These are phyloP conservation scores for Ochetophila trinervis DNA, from an alignment of 306 rosid genomes.

Conservation along the genomic window DNA sequence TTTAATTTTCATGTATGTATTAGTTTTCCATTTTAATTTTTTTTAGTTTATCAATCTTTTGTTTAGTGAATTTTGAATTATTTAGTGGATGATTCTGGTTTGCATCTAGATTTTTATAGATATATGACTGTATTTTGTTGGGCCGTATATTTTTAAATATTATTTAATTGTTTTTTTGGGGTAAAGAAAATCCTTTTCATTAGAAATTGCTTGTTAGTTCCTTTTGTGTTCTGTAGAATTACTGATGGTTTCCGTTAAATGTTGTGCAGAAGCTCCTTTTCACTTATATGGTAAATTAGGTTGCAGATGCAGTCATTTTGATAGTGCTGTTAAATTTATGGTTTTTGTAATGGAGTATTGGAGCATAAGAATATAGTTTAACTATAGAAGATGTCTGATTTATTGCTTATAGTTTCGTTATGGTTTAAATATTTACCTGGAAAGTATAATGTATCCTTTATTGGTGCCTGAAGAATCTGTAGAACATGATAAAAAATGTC, in stretches of 20 bases:
- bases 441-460: background rate
- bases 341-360: background rate
- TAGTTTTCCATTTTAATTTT: no score
- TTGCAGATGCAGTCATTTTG: no score
- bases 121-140: no score
- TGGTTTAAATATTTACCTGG: background rate
- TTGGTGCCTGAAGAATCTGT: background rate
- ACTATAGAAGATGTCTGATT: background rate
- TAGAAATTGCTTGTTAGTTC: slow-evolving; percentile 14
- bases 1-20: background rate
- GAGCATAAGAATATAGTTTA: background rate
- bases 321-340: background rate
- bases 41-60: background rate
- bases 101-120: slow-evolving; percentile 33
- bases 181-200: slow-evolving; percentile 9
- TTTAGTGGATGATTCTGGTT: background rate
- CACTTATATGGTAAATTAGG: background rate
- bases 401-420: background rate
- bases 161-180: background rate
- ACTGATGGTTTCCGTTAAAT: slow-evolving; percentile 8
- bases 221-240: slow-evolving; percentile 13
- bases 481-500: background rate
- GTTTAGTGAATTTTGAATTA: background rate
- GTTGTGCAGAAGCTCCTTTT: background rate
- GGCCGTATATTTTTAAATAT: no score